Base-by-base conservation (phyloP, 305 asterid genomes). In the Petunia hybrid region DNA sequence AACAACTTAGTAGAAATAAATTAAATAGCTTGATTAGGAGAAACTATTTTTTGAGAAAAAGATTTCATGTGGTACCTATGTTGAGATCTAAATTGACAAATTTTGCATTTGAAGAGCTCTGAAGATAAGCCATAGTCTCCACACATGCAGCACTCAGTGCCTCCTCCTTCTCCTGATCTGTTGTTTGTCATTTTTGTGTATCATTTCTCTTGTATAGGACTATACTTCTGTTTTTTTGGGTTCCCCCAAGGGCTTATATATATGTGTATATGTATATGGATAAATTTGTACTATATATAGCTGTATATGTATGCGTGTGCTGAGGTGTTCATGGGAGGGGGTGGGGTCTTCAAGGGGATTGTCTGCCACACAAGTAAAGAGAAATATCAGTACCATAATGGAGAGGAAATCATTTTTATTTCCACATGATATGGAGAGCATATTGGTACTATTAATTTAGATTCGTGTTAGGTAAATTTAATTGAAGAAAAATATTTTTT, bases 71-170 rank as follows among this genome's bases (percentile, higher is more conserved):
- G 1, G 35, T 85, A 90, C 97, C 91, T 87, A 88, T 92, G 97
- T 79, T 92, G 97, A 2, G 88, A 89, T 87, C 95, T 87, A 79
- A 86, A 87, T 53, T 86, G 84, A 42, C 97, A 92, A 45, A 35
- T 69, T 85, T 84, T 81, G 83, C 97, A 92, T 13, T 80, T 80
- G 91, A 92, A 89, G 62, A 92, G 93, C 85, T 89, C 91, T 41
- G 87, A 86, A 59, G 93, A 76, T 13, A 92, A 69, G n/a, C 97
- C 97, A 56, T 78, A 83, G 76, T 92, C 97, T 41, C 97, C 97
- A 85, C 97, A 92, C 97, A 92, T 92, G 84, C 95, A 92, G 78
- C 97, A 92, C 76, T 88, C 97, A 12, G 40, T 80, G 38, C 80
- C 61, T 3, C 68, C 76, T 63, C 73, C 60, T 84, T 43, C 89